Conservation (phyloP, 2,329 filamentous ascomycete genomes). For the Aschersonia sp. region DNA sequence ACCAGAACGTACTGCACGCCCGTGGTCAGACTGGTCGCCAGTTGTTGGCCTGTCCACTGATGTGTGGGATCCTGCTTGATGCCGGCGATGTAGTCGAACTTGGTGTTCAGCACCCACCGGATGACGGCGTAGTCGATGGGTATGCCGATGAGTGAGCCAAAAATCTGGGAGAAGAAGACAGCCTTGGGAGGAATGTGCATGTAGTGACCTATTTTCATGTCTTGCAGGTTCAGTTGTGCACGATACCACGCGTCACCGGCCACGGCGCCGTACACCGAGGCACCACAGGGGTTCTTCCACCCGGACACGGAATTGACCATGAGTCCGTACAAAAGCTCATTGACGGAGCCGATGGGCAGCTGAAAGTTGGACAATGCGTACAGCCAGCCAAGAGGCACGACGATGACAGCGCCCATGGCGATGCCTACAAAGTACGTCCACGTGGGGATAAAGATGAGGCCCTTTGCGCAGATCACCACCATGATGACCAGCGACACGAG, state of each 20-base stretch:
- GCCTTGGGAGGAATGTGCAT: constrained; percentile 45
- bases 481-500: constrained; percentile 30
- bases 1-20: constrained; percentile 47
- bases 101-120: constrained; percentile 42
- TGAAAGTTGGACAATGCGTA: constrained; percentile 44
- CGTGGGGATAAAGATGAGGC: constrained; percentile 40
- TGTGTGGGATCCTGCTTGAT: constrained; percentile 35
- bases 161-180: constrained; percentile 47
- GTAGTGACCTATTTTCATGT: constrained; percentile 51
- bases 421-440: constrained; percentile 47
- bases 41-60: constrained; percentile 45
- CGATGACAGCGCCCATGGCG: constrained; percentile 36
- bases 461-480: constrained; percentile 32
- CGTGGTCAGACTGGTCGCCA: constrained; percentile 35
- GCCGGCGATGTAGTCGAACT: constrained; percentile 39
- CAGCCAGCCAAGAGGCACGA: constrained; percentile 43
- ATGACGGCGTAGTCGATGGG: constrained; percentile 48
- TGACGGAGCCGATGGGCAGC: constrained; percentile 39
- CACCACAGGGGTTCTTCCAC: constrained; percentile 42
- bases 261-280: constrained; percentile 41
- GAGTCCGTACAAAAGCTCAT: constrained; percentile 44
- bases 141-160: constrained; percentile 42
- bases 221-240: constrained; percentile 43
- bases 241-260: constrained; percentile 49
- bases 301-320: constrained; percentile 38